Evolutionary conservation across 768 basidiomycete species (phyloP), one percentile per base, ranked within the genome.

Genomic region (Psilocybe subaeruginosa): DNA sequence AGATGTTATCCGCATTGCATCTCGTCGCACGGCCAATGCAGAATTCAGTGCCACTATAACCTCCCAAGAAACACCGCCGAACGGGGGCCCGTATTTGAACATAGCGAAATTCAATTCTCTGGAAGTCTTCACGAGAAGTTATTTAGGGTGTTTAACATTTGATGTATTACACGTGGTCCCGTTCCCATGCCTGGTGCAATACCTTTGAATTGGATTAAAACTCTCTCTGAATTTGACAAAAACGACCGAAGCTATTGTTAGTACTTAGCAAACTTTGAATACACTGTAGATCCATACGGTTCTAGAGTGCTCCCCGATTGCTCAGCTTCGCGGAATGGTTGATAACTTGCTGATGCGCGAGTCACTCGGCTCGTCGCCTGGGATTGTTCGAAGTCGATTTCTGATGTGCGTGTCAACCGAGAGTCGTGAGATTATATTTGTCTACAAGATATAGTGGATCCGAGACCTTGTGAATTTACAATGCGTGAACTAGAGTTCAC

Each of bases 281-380:
- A 51, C 33, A 35, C 11, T 11, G 33, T 37, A 17, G 4, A 17
- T 16, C 51, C 30, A 17, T 53, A 53, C 16, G 51, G 51, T 2
- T n/a, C 11, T 53, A 14, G 33, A 31, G 19, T 35, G 51, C 33
- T 53, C 33, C 4, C 19, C 31, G 33, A 31, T 33, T 35, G 51
- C 51, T 53, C 51, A 33, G 51, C 51, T 53, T 53, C 51, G 51
- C 51, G 51, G 51, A 53, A 53, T 37, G 14, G 51, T 35, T n/a
- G 9, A 37, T n/a, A 29, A 51, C 12, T 16, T 51, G 14, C 11
- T 14, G 30, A 51, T 16, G 50, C 27, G 30, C 30, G 14, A 51
- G 30, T n/a, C 30, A 33, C 30, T 30, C 12, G 50, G 50, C 23
- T 23, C 4, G 17, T 51, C 2, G 33, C n/a, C n/a, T 37, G 8